Base-by-base conservation (phyloP, 768 basidiomycete species). In the Sporobolomyces roseus region DNA sequence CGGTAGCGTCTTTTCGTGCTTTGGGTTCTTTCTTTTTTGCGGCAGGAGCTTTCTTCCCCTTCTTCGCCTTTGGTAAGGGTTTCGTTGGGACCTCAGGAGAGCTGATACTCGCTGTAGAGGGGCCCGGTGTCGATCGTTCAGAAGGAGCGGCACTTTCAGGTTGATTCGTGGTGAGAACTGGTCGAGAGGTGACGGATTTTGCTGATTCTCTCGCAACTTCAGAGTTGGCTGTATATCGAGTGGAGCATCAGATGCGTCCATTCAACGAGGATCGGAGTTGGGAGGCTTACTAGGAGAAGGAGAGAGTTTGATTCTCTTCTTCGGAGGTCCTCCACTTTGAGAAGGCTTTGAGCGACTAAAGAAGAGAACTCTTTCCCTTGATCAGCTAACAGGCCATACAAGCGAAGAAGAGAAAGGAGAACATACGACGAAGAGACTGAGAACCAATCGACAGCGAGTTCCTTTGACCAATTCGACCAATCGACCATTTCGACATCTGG, bases 381-480 rank as follows among this genome's bases (percentile, higher is more conserved):
- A 25, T 33, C 54, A 35, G 35, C 29, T n/a, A 2, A 7, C 38
- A 41, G 10, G 9, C 17, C 17, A 9, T 41, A 41, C 38, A 41
- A 17, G n/a, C n/a, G 9, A 41, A 51, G 46, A 25, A 21, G 36
- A 19, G 23, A 19, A 13, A 30, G 1, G 32, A 14, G 17, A 5
- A 63, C 62, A 23, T 36, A 69, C 68, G 27, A 3, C 17, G 58
- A 55, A 10, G 27, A 36, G 21, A 53, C 10, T 1, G 60, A 52
- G 30, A 43, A 54, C 58, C 58, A 61, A 25, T 69, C 68, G n/a
- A 48, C 35, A 23, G 43, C 38, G 3, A 69, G 17, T 53, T 69
- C 68, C 29, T 35, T 30, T 51, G 50, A 55, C 68, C 68, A 69
- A 7, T 36, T 1, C 19, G 10, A 14, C 68, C 68, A 69, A 59